phyloP scores from a whole-genome alignment of 805 yeast genomes.

The Yamadazyma ubonensis region DNA sequence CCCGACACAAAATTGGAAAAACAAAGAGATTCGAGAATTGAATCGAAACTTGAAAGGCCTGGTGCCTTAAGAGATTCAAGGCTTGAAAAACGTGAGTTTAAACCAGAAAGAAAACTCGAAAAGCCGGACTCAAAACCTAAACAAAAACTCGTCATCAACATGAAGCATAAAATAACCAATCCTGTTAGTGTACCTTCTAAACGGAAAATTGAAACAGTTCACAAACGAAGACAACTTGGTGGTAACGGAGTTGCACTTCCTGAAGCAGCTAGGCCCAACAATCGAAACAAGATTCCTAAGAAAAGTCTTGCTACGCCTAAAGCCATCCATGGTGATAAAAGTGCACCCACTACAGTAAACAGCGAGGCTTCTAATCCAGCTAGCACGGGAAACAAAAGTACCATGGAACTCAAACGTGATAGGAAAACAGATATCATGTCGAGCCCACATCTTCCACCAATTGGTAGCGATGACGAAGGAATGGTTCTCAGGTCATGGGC shows the following conservation, averaged over 20 bases:
- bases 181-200: no score
- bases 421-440: not conserved
- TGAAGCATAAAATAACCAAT: conserved; percentile 25
- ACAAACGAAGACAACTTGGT: conserved; percentile 13
- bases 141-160: conserved; percentile 25
- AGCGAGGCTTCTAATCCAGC: not conserved
- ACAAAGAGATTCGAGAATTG: no score
- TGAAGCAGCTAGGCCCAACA: conserved; percentile 34
- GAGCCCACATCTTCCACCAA: conserved; percentile 32
- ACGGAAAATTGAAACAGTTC: no score
- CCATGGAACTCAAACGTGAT: not conserved
- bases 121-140: conserved; percentile 17
- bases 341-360: no score
- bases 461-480: conserved; percentile 41
- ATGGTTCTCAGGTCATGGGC: conserved; percentile 38
- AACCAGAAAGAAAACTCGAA: no score
- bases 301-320: conserved; percentile 6
- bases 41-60: no score
- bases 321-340: no score
- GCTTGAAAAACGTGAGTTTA: no score
- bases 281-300: no score
- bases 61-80: no score
- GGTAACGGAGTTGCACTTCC: conserved; percentile 39
- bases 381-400: not conserved
- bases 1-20: conserved; percentile 21